phyloP scores from a whole-genome alignment of 805 yeast species.

The Debaryomyces tyrocola region DNA sequence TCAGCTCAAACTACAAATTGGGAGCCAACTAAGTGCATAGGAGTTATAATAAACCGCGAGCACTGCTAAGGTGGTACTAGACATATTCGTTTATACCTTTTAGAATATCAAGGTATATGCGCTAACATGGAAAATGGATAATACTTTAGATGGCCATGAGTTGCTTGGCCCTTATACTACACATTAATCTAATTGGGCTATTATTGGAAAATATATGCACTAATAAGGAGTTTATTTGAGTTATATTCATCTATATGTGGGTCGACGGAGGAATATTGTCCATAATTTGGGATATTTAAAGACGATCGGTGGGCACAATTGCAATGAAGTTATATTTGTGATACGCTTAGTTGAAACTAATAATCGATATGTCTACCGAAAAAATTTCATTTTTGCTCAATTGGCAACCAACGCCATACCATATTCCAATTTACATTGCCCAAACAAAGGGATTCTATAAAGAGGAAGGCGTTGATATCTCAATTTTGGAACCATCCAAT shows the following conservation, averaged over 20 bases:
- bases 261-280: not conserved
- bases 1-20: too few species aligned
- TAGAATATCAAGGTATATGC: not conserved
- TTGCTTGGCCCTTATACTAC: too few species aligned
- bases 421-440: slow-evolving; percentile 52
- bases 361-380: slow-evolving; percentile 37
- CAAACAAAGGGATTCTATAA: slow-evolving; percentile 50
- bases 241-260: not conserved
- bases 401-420: slow-evolving; percentile 59
- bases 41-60: too few species aligned
- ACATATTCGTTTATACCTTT: too few species aligned
- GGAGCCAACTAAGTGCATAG: too few species aligned
- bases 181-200: too few species aligned
- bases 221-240: not conserved
- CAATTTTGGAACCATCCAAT: slow-evolving; percentile 55
- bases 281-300: not conserved
- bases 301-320: not conserved
- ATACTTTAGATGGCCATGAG: too few species aligned
- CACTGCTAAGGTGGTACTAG: too few species aligned
- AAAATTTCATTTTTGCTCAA: slow-evolving; percentile 53
- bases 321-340: not conserved
- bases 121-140: not conserved
- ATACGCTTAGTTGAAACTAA: not conserved
- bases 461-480: slow-evolving; percentile 50
- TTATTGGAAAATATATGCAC: not conserved